Conservation (phyloP, 2,329 filamentous ascomycete species). For the Diaporthe capsici region DNA sequence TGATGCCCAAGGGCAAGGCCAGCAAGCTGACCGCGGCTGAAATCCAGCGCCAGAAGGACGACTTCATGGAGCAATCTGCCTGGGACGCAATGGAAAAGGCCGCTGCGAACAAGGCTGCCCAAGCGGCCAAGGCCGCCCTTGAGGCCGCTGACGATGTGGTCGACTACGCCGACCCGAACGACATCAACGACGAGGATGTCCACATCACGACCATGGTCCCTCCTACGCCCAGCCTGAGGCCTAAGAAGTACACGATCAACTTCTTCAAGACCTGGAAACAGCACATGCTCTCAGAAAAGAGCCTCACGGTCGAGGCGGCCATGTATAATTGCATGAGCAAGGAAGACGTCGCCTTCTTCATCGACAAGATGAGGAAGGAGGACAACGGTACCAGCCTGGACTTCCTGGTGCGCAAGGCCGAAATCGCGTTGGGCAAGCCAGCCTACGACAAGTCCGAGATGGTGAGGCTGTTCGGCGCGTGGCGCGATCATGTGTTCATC, state of each 20-base stretch:
- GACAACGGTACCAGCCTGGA: neutral
- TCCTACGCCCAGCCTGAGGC: accelerated
- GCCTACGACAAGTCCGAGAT: neutral
- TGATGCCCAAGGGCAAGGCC: neutral
- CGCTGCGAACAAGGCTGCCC: neutral
- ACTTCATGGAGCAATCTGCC: neutral
- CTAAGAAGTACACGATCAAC: neutral
- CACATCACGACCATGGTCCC: neutral
- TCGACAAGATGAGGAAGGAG: neutral
- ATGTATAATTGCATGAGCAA: too few species aligned
- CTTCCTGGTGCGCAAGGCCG: neutral
- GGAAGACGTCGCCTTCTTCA: neutral
- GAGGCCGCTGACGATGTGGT: neutral
- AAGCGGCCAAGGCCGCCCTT: neutral
- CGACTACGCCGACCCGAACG: conserved; percentile 3
- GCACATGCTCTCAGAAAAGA: neutral
- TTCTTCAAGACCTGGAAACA: neutral
- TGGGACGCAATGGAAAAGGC: neutral
- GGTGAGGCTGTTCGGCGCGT: neutral
- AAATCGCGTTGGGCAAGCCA: too few species aligned
- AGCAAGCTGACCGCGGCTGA: neutral
- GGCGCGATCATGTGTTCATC: neutral
- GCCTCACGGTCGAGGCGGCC: neutral
- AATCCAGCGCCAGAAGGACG: neutral
- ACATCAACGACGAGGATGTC: conserved; percentile 2